Conservation (phyloP, 2,329 filamentous ascomycete species). For the Shiraia sp. region DNA sequence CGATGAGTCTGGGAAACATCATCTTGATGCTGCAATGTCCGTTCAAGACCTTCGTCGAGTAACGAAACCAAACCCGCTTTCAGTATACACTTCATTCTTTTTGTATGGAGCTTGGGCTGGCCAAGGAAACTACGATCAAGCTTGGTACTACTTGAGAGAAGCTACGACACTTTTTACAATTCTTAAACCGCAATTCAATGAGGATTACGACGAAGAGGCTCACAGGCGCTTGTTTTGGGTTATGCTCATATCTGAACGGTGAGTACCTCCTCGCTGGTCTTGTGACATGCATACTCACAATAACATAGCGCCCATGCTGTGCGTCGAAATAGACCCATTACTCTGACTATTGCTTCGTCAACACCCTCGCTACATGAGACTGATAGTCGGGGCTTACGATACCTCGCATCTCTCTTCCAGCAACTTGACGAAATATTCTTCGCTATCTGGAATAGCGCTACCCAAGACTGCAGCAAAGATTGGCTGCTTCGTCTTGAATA, state of each 20-base stretch:
- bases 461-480: slow-evolving; percentile 59
- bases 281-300: background rate
- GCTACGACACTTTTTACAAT: slow-evolving; percentile 65
- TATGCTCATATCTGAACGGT: slow-evolving; percentile 32
- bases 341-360: slow-evolving; percentile 69
- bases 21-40: slow-evolving; percentile 32
- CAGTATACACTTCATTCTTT: slow-evolving; percentile 75
- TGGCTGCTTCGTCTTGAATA: slow-evolving; percentile 65
- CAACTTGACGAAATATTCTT: slow-evolving; percentile 69
- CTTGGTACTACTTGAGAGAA: slow-evolving; percentile 80
- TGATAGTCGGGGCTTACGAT: slow-evolving; percentile 58
- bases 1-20: slow-evolving; percentile 6
- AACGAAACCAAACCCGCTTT: slow-evolving; percentile 24
- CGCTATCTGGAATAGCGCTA: slow-evolving; percentile 68
- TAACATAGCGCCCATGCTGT: slow-evolving; percentile 66
- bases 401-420: slow-evolving; percentile 65
- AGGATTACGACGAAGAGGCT: slow-evolving; percentile 15
- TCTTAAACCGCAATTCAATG: slow-evolving; percentile 10
- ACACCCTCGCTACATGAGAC: slow-evolving; percentile 67
- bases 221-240: slow-evolving; percentile 28
- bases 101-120: slow-evolving; percentile 74
- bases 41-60: slow-evolving; percentile 19
- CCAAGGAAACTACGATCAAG: slow-evolving; percentile 72
- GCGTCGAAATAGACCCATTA: slow-evolving; percentile 69
- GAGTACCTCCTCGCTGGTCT: too few species aligned